phyloP scores from a whole-genome alignment of 2,329 filamentous ascomycete genomes.

The Phoma sp. region DNA sequence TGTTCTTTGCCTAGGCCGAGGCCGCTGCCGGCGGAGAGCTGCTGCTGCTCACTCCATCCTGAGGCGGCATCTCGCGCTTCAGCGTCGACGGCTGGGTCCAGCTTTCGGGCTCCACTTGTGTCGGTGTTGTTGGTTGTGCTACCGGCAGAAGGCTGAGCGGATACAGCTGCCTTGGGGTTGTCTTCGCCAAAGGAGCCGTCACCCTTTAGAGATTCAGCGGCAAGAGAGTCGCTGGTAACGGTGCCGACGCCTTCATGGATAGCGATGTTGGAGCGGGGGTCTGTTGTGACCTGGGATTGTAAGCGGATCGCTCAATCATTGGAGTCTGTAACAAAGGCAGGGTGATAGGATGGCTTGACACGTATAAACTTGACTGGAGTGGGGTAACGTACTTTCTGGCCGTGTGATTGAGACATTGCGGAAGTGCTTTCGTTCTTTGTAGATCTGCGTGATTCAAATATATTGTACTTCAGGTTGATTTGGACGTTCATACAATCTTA shows the following conservation, averaged over 20 bases:
- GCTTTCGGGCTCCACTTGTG: constrained; percentile 59
- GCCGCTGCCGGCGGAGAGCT: constrained; percentile 50
- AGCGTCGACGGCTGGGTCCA: constrained; percentile 57
- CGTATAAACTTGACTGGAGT: not conserved
- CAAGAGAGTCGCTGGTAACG: constrained; percentile 73
- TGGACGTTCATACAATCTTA: too few species aligned
- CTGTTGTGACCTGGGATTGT: constrained; percentile 52
- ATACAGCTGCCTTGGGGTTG: constrained; percentile 62
- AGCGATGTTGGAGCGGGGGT: constrained; percentile 54
- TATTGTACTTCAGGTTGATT: too few species aligned
- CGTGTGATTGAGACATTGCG: constrained; percentile 16
- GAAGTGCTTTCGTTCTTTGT: not conserved
- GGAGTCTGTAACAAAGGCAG: not conserved
- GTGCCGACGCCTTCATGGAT: constrained; percentile 68
- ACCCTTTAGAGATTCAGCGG: constrained; percentile 70
- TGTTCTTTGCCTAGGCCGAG: constrained; percentile 40
- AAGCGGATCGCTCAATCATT: not conserved
- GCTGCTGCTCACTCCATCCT: constrained; percentile 48
- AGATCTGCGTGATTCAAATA: not conserved
- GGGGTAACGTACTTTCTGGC: constrained; percentile 10
- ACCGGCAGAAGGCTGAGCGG: constrained; percentile 57
- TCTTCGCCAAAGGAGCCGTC: constrained; percentile 66
- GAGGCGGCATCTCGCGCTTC: constrained; percentile 53
- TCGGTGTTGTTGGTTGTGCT: constrained; percentile 64
- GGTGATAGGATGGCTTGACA: constrained; percentile 4